Evolutionary conservation across 2,329 filamentous ascomycete species (phyloP), one percentile per base, ranked within the genome.

Genomic region (Aspergillus eucalypticola): DNA sequence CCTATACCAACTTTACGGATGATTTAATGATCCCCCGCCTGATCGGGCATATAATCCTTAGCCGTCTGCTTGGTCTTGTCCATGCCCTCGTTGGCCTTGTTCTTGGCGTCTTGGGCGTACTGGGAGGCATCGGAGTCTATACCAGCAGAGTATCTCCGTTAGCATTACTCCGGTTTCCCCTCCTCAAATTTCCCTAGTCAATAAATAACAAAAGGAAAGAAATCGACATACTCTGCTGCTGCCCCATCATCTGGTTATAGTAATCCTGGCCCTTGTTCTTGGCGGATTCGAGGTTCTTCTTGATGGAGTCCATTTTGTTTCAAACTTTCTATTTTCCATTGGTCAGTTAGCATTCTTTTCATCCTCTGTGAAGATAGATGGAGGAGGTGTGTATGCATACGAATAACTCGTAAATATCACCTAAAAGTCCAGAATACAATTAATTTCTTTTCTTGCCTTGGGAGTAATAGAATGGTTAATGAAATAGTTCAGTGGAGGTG

Each of bases 41-140:
- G 52, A 39, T 21, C 23, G 10, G 52, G 41, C 23, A 54, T 11
- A 13, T 19, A 17, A 15, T 54, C 39, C 52, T 53, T 53, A 2
- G 50, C 29, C 3, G 27, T 11, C 15, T 53, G 29, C 50, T 44
- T 27, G 1, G 52, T 17, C 39, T 19, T 15, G 10, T 44, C 38
- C 52, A 54, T 46, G 8, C 29, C 6, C n/a, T 54, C 52, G 19
- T 32, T 29, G n/a, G 52, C 52, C 52, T 54, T 54, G 15, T 32
- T 15, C n/a, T 32, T 35, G 4, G 52, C 23, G n/a, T 54, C 39
- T 15, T 42, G 39, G 25, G 41, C 29, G 8, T 27, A 44, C 13
- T 38, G 19, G 10, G n/a, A 19, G 7, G 32, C 32, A 35, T 29
- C 46, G 46, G 46, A 32, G 46, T 17, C 46, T 50, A 11, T 19